Evolutionary conservation across 2,329 filamentous ascomycete genomes (phyloP).

Genomic region (Penicillium sclerotigenum): DNA sequence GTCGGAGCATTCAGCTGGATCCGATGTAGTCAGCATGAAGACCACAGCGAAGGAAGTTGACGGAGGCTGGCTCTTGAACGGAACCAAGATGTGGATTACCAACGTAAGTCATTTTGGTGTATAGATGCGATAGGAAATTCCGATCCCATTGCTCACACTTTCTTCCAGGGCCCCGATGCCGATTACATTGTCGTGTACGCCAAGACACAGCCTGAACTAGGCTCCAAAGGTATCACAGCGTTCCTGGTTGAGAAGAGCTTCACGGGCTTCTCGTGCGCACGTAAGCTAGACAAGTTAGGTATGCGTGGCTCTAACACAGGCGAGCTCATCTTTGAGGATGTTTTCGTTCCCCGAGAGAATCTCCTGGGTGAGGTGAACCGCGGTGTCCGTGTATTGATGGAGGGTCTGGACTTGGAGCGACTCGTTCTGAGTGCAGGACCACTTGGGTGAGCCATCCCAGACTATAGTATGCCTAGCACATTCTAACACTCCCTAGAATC

Average conservation of each 20-base stretch:
- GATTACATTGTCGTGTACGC: conserved; percentile 93
- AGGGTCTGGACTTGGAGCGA: conserved; percentile 89
- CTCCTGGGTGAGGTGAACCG: conserved; percentile 75
- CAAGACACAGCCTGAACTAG: conserved; percentile 78
- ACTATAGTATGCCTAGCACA: neutral
- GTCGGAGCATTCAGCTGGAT: conserved; percentile 87
- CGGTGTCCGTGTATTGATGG: conserved; percentile 90
- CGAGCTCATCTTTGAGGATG: conserved; percentile 83
- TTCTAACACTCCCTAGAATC: conserved; percentile 48
- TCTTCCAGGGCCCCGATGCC: conserved; percentile 70
- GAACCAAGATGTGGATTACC: conserved; percentile 99
- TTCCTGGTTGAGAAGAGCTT: conserved; percentile 74
- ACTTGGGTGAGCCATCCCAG: conserved; percentile 55
- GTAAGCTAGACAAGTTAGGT: conserved; percentile 95
- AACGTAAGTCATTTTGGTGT: conserved; percentile 56
- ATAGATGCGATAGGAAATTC: neutral
- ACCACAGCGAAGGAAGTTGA: conserved; percentile 76
- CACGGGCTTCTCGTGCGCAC: conserved; percentile 77
- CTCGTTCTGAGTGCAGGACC: conserved; percentile 89
- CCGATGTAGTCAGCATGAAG: conserved; percentile 95
- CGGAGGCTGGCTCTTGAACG: conserved; percentile 81
- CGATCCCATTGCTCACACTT: conserved; percentile 1
- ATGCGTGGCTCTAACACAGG: conserved; percentile 98
- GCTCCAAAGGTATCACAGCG: conserved; percentile 87
- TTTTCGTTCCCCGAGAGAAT: conserved; percentile 82